phyloP scores from a whole-genome alignment of 768 basidiomycete species.

The Lentinula lateritia region DNA sequence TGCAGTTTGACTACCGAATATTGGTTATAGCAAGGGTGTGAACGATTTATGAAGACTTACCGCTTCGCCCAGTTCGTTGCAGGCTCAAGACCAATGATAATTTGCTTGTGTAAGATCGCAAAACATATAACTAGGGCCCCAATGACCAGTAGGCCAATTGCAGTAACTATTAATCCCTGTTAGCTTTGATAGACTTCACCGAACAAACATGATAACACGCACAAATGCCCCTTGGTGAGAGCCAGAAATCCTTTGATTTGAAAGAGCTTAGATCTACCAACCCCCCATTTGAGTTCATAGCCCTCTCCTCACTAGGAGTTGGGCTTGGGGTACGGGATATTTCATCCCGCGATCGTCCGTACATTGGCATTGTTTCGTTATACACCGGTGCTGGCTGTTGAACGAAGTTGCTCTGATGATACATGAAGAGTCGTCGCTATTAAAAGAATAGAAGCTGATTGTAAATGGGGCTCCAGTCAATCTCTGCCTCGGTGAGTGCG shows the following conservation, averaged over 20 bases:
- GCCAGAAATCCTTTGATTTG: not conserved
- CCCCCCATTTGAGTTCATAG: conserved; percentile 12
- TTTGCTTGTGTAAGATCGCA: conserved; percentile 37
- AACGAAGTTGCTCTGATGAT: not conserved
- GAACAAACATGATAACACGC: not conserved
- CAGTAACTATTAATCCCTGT: conserved; percentile 11
- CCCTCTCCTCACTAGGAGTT: conserved; percentile 25
- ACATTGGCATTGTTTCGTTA: not conserved
- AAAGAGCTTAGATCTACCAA: not conserved
- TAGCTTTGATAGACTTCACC: not conserved
- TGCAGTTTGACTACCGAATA: conserved; percentile 20
- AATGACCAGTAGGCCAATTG: conserved; percentile 22
- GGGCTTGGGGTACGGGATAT: conserved; percentile 30
- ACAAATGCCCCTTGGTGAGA: not conserved
- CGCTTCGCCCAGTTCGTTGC: conserved; percentile 40
- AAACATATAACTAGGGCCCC: conserved; percentile 29
- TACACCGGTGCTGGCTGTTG: not conserved
- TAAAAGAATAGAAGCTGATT: too few relatives aligned
- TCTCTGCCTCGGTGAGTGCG: not conserved
- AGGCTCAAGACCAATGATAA: conserved; percentile 44
- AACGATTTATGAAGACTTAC: conserved; percentile 23
- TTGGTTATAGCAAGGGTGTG: not conserved
- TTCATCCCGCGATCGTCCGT: not conserved
- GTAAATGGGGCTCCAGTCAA: not conserved
- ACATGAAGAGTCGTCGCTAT: not conserved